Conservation (phyloP, 2,329 filamentous ascomycete genomes). For the Cytospora paraplurivora region DNA sequence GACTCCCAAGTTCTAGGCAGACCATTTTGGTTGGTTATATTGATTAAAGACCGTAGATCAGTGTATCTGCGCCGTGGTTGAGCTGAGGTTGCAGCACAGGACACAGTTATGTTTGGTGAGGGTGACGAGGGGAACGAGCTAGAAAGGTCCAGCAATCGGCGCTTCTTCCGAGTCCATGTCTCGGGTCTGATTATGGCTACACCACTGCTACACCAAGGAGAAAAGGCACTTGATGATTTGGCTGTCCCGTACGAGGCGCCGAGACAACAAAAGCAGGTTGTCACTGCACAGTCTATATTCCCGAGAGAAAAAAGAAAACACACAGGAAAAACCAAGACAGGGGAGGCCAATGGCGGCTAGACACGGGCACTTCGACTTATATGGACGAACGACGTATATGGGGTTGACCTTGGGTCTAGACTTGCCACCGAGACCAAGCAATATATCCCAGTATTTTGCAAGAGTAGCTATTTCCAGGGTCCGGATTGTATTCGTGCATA, state of each 20-base stretch:
- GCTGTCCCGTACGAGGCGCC: constrained; percentile 97
- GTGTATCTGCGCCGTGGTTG: too few relatives aligned
- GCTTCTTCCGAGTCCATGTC: constrained; percentile 15
- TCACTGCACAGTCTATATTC: constrained; percentile 85
- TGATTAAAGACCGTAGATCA: too few relatives aligned
- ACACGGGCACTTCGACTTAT: too few relatives aligned
- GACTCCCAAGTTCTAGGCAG: constrained; percentile 47
- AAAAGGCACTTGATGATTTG: constrained; percentile 98
- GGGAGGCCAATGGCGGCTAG: too few relatives aligned
- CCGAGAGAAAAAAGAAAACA: constrained; percentile 92
- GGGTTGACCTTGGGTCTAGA: neutral
- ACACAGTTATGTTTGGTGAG: neutral
- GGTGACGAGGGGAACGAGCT: neutral
- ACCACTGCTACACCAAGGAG: too few relatives aligned
- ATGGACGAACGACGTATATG: constrained; percentile 4
- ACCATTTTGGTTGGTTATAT: too few relatives aligned
- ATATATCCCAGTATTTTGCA: neutral
- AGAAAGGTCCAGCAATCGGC: neutral
- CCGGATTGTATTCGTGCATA: neutral
- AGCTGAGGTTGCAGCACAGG: too few relatives aligned
- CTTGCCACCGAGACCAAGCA: too few relatives aligned
- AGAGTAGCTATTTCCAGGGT: too few relatives aligned
- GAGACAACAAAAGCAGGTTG: constrained; percentile 55
- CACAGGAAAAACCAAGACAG: constrained; percentile 30
- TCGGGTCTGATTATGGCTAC: constrained; percentile 98